Conservation (phyloP, 2,329 filamentous ascomycete genomes). For the Rutstroemia sp. region DNA sequence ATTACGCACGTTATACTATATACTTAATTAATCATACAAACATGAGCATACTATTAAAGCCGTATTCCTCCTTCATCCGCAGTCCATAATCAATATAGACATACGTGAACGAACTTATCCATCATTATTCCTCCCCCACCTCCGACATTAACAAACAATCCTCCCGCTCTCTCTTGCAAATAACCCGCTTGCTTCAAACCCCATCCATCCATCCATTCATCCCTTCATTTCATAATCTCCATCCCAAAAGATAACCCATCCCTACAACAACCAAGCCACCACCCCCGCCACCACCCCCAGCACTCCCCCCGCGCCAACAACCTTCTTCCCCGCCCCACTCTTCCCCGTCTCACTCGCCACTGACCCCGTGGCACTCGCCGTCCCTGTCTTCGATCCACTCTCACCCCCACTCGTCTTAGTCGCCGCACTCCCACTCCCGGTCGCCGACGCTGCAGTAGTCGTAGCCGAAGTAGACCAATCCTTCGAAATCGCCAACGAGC, state of each 20-base stretch:
- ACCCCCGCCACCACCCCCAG: background rate
- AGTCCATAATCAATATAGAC: background rate
- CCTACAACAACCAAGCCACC: background rate
- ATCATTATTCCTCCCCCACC: background rate
- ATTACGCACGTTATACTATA: too few species aligned
- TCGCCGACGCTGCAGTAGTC: background rate
- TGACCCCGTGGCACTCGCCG: slow-evolving; percentile 6
- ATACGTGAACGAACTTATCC: background rate
- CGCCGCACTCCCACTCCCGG: background rate
- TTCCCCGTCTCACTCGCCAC: slow-evolving; percentile 12
- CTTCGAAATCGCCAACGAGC: slow-evolving; percentile 13
- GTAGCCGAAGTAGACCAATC: slow-evolving; percentile 11
- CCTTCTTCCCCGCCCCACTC: background rate
- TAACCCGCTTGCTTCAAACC: background rate
- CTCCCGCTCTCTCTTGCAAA: background rate
- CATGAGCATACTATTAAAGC: background rate
- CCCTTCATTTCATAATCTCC: background rate
- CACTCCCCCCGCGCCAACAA: background rate
- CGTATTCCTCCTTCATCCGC: background rate
- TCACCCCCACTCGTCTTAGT: background rate
- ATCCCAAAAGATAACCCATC: too few species aligned
- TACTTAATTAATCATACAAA: background rate
- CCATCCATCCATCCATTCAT: background rate
- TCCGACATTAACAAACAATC: too few species aligned
- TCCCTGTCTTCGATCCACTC: background rate